Percentiles rank a stretch among this genome's conserved stretches.
Conservation (phyloP, 495 filamentous ascomycete genomes). For the Chaetomium tenue region DNA sequence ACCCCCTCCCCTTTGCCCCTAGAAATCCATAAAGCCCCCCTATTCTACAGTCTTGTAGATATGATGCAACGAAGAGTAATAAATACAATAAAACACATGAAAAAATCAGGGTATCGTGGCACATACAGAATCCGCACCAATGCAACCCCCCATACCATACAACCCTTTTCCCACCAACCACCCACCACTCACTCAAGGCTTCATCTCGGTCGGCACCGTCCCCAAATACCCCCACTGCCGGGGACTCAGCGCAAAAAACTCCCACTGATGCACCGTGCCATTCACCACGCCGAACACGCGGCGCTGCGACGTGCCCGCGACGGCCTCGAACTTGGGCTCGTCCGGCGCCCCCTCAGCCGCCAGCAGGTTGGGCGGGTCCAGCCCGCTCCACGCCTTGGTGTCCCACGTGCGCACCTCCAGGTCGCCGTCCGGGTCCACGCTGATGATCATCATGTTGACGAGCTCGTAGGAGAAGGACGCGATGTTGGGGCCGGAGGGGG, state of each 20-base stretch:
- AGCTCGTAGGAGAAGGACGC: conserved; percentile 1
- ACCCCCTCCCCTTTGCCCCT: no score
- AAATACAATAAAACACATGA: background rate
- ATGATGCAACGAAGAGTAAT: background rate
- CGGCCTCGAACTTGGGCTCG: background rate
- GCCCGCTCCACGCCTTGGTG: background rate
- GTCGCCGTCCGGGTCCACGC: background rate
- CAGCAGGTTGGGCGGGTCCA: background rate
- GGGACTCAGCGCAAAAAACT: background rate
- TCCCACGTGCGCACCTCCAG: background rate
- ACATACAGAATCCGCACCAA: background rate
- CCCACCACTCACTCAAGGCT: background rate
- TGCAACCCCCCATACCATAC: background rate
- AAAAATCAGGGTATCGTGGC: background rate
- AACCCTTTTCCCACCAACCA: background rate
- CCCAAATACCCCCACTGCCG: background rate
- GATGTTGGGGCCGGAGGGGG: background rate
- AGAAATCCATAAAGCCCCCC: background rate
- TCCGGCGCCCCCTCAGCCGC: background rate
- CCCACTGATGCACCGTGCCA: background rate
- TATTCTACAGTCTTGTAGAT: background rate
- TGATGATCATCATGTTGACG: conserved; percentile 5
- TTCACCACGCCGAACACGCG: background rate
- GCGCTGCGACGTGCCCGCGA: background rate
- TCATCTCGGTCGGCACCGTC: background rate